A percentile compares a stretch with the other conserved stretches of the same genome.
phyloP scores from a whole-genome alignment of 106 monocot genomes.

The Amphibolis antarctica region DNA sequence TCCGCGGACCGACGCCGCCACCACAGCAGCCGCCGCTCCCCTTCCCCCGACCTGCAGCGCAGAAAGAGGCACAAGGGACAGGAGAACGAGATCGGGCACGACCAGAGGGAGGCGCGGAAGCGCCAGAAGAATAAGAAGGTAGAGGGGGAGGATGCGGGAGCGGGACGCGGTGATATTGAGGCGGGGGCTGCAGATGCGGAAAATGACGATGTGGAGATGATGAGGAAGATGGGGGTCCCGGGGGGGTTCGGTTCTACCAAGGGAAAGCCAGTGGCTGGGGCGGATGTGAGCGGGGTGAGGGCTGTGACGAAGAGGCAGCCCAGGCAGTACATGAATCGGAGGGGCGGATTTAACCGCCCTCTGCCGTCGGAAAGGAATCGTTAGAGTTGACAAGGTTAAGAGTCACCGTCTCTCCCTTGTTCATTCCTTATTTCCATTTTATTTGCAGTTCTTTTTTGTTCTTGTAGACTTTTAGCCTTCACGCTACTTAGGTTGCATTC shows the following conservation, averaged over 20 bases:
- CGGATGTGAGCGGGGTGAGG: slow-evolving; percentile 66
- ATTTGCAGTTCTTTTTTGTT: too few species aligned
- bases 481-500: too few species aligned
- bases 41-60: slow-evolving; percentile 33
- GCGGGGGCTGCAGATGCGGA: slow-evolving; percentile 29
- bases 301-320: slow-evolving; percentile 87
- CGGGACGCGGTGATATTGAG: neutral
- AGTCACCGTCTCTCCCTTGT: neutral
- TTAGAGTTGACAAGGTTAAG: slow-evolving; percentile 13
- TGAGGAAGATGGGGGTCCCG: slow-evolving; percentile 92
- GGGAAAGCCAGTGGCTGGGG: slow-evolving; percentile 76
- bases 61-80: slow-evolving; percentile 54
- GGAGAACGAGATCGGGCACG: slow-evolving; percentile 6
- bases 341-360: slow-evolving; percentile 94
- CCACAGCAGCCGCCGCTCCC: slow-evolving; percentile 10
- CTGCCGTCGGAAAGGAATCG: slow-evolving; percentile 71
- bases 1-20: slow-evolving; percentile 25
- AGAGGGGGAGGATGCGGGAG: neutral
- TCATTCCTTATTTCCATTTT: neutral
- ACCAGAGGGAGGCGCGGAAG: neutral
- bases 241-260: slow-evolving; percentile 88
- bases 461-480: too few species aligned
- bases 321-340: slow-evolving; percentile 96
- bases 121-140: slow-evolving; percentile 25
- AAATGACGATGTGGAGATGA: slow-evolving; percentile 80